A percentile compares a stretch with the other conserved stretches of the same genome.
Conservation (phyloP, 345 rosid species). For the Lepidium sativum region DNA sequence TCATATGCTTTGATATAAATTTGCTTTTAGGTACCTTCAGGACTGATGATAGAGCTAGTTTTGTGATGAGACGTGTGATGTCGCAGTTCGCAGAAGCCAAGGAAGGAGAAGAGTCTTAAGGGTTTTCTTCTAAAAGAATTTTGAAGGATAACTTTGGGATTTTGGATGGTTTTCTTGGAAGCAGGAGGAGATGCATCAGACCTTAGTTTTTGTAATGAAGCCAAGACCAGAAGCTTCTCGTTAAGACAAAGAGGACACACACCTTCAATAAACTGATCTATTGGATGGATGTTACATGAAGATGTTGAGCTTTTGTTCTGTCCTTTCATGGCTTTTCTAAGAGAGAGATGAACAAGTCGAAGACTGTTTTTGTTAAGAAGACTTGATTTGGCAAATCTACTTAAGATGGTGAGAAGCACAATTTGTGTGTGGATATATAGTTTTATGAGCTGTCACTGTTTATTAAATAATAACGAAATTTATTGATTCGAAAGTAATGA, state of each 20-base stretch:
- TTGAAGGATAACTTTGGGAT: neutral
- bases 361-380: neutral
- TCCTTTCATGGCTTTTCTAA: slow-evolving; percentile 34
- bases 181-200: neutral
- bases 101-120: slow-evolving; percentile 7
- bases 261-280: slow-evolving; percentile 40
- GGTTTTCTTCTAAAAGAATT: neutral
- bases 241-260: slow-evolving; percentile 69
- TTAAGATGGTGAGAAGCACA: slow-evolving; percentile 15
- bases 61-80: slow-evolving; percentile 2
- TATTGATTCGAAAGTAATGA: neutral
- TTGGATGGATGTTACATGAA: slow-evolving; percentile 76
- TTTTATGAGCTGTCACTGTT: slow-evolving; percentile 5
- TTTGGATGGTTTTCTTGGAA: slow-evolving; percentile 1
- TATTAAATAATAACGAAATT: neutral
- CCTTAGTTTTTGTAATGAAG: neutral
- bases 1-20: too few relatives aligned
- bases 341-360: neutral
- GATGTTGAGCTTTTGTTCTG: slow-evolving; percentile 33
- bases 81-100: slow-evolving; percentile 7
- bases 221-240: slow-evolving; percentile 49
- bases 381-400: neutral
- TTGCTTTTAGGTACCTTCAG: slow-evolving; percentile 12
- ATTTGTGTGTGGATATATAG: neutral
- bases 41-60: slow-evolving; percentile 8